A percentile compares a stretch with the other conserved stretches of the same genome.
phyloP scores from a whole-genome alignment of 345 rosid genomes.

The Ceriops zippeliana region DNA sequence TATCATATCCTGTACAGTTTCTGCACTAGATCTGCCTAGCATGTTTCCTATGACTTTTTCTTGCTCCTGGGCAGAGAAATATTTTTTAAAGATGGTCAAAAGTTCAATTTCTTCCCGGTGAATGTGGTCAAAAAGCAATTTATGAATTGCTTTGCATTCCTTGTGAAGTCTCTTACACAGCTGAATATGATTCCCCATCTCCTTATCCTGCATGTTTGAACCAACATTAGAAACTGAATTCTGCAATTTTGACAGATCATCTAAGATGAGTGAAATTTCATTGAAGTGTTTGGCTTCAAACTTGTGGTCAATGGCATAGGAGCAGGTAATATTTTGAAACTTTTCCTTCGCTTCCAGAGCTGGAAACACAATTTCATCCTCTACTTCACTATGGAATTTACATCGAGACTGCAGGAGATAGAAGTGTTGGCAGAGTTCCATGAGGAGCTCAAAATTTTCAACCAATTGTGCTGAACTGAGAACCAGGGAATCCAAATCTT shows the following conservation, averaged over 20 bases:
- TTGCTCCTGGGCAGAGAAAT: slow-evolving; percentile 63
- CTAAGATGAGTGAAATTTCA: slow-evolving; percentile 52
- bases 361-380: slow-evolving; percentile 86
- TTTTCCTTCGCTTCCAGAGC: slow-evolving; percentile 69
- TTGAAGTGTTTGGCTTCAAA: slow-evolving; percentile 47
- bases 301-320: slow-evolving; percentile 69
- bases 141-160: slow-evolving; percentile 56
- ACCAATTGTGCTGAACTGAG: slow-evolving; percentile 49
- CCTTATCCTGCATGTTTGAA: slow-evolving; percentile 20
- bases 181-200: slow-evolving; percentile 31
- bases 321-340: slow-evolving; percentile 51
- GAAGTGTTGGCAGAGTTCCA: slow-evolving; percentile 54
- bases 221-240: slow-evolving; percentile 27
- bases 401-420: slow-evolving; percentile 45
- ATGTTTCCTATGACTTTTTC: slow-evolving; percentile 63
- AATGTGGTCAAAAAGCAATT: slow-evolving; percentile 61
- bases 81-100: slow-evolving; percentile 60
- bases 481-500: slow-evolving; percentile 68
- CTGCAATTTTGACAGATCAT: slow-evolving; percentile 50
- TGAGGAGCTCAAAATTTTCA: slow-evolving; percentile 41
- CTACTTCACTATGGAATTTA: slow-evolving; percentile 65
- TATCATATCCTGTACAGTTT: slow-evolving; percentile 65
- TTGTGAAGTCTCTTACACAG: slow-evolving; percentile 60
- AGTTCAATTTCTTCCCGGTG: slow-evolving; percentile 69
- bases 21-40: slow-evolving; percentile 70